Conservation (phyloP, 1,139 yeast species). For the Taiozyma onychis region DNA sequence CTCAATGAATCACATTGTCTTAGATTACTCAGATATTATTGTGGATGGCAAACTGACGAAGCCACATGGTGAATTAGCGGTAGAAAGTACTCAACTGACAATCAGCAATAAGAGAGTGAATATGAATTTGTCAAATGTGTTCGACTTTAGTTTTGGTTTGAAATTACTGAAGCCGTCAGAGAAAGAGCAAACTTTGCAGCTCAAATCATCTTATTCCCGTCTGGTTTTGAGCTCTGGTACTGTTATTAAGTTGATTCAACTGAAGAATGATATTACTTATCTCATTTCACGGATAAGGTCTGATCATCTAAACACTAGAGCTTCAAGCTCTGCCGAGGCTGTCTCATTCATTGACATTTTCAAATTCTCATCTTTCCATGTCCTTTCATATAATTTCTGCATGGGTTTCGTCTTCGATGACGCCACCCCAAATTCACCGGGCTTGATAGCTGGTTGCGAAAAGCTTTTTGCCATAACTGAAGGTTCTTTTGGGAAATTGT, state of each 20-base stretch:
- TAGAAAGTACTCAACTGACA: slow-evolving; percentile 20
- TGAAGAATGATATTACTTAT: slow-evolving; percentile 12
- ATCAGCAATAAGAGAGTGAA: slow-evolving; percentile 26
- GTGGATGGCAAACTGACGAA: not conserved
- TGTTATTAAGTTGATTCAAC: slow-evolving; percentile 36
- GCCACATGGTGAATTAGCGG: slow-evolving; percentile 15
- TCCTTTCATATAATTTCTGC: slow-evolving; percentile 62
- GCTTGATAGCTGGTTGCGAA: slow-evolving; percentile 74
- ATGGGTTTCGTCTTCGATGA: slow-evolving; percentile 67
- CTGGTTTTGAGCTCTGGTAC: slow-evolving; percentile 51
- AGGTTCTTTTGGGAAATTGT: slow-evolving; percentile 56
- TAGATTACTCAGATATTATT: slow-evolving; percentile 8
- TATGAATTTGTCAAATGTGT: slow-evolving; percentile 32
- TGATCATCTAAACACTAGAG: not conserved
- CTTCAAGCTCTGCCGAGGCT: not conserved
- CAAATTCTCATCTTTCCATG: slow-evolving; percentile 45
- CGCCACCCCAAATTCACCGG: slow-evolving; percentile 36
- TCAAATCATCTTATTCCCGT: slow-evolving; percentile 54
- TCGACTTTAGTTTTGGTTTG: slow-evolving; percentile 29
- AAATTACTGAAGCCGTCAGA: slow-evolving; percentile 33
- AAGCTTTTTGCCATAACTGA: slow-evolving; percentile 59
- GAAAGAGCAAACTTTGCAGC: slow-evolving; percentile 43
- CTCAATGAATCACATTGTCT: not conserved
- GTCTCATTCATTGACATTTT: not conserved
- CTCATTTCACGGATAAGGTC: not conserved